These are phyloP conservation scores for Yamadazyma pseudoaaseri DNA, from an alignment of 1,139 yeast species.

Conservation along the genomic window DNA sequence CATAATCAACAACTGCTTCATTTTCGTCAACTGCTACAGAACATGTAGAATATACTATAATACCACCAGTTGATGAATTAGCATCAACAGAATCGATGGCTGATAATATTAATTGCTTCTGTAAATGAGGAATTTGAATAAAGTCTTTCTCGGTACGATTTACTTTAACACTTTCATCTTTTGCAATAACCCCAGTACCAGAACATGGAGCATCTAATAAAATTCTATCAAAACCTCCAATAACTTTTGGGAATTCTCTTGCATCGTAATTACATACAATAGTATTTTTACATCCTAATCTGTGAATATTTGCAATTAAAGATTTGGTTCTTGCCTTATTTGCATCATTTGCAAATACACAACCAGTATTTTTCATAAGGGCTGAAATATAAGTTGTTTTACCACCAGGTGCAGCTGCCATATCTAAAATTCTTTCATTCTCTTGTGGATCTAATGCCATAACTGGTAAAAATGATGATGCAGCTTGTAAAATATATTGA, in stretches of 20 bases:
- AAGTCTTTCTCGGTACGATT: constrained; percentile 95
- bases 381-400: constrained; percentile 96
- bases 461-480: constrained; percentile 95
- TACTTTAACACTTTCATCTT: constrained; percentile 93
- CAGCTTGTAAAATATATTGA: constrained; percentile 96
- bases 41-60: constrained; percentile 96
- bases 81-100: constrained; percentile 99
- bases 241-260: constrained; percentile 95
- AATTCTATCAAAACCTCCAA: constrained; percentile 96
- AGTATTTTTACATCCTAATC: constrained; percentile 95
- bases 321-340: constrained; percentile 96
- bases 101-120: constrained; percentile 85
- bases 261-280: constrained; percentile 98
- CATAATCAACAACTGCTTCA: constrained; percentile 98
- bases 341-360: constrained; percentile 96
- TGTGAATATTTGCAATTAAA: constrained; percentile 93
- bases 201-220: constrained; percentile 98
- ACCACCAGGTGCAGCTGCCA: constrained; percentile 99
- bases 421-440: constrained; percentile 90
- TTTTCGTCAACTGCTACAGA: constrained; percentile 98
- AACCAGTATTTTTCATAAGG: constrained; percentile 96
- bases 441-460: constrained; percentile 98
- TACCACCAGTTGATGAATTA: constrained; percentile 86
- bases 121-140: constrained; percentile 94
- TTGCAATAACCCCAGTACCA: constrained; percentile 98